A percentile compares a stretch with the other conserved stretches of the same genome.
Evolutionary conservation across 2,329 filamentous ascomycete species (phyloP).

Genomic region (Botrytis pseudocinerea): DNA sequence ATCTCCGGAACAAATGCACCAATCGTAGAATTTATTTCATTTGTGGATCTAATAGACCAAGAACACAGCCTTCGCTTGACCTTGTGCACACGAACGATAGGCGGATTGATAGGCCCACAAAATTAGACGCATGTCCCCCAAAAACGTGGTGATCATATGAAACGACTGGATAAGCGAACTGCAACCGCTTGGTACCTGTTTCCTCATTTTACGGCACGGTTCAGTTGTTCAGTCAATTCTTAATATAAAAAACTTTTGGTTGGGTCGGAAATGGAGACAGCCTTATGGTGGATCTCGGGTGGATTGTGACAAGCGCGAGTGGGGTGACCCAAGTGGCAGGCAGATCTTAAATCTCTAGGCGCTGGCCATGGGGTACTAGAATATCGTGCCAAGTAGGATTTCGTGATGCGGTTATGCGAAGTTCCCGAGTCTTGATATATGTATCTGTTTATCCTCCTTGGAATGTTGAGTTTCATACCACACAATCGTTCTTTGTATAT

Average conservation of each 20-base stretch:
- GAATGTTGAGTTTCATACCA: background rate
- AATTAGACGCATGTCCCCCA: constrained; percentile 16
- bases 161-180: constrained; percentile 10
- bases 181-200: constrained; percentile 8
- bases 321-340: constrained; percentile 3
- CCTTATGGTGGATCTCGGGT: constrained; percentile 17
- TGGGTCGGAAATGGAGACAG: constrained; percentile 16
- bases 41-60: background rate
- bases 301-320: constrained; percentile 16
- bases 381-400: background rate
- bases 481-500: constrained; percentile 5
- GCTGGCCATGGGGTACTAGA: constrained; percentile 13
- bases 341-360: constrained; percentile 14
- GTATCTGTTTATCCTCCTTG: background rate
- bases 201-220: background rate
- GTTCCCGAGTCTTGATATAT: constrained; percentile 11
- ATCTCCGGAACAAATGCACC: background rate
- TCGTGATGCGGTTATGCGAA: background rate
- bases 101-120: constrained; percentile 18
- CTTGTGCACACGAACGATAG: background rate
- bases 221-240: background rate
- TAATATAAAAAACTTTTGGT: background rate
- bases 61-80: constrained; percentile 14
- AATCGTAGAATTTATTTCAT: constrained; percentile 12
- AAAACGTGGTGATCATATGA: constrained; percentile 8